Base-by-base conservation (phyloP, 495 filamentous ascomycete genomes). In the Hypoxylon perforatum region DNA sequence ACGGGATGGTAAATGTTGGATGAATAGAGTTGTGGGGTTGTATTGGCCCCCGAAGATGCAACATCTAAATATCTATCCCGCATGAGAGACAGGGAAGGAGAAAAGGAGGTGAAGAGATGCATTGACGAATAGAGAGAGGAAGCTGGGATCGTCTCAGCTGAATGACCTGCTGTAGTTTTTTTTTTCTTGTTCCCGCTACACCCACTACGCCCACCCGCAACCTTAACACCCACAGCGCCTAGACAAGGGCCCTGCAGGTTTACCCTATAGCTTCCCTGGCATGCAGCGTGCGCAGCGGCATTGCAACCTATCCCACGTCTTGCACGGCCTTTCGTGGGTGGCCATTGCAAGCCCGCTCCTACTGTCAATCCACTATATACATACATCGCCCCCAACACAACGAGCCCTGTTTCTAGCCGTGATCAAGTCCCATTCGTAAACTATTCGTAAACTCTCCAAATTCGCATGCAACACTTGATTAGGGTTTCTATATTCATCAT, bases 11-110 rank as follows among this genome's bases (percentile, higher is more conserved):
- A 41, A 10, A 63, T 21, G 45, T 57, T 25, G 63, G 63, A 67
- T 67, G 63, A 61, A 61, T 67, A 67, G 46, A 61, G 52, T 61
- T 67, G 57, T 67, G 58, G 63, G 63, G 63, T 67, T 50, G 59
- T 39, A 55, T 63, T 63, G 42, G 59, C 41, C 28, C 23, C 25
- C 22, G 19, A 21, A 41, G 57, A 52, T 46, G 35, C 57, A 61
- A 22, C 35, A 44, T 5, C 7, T n/a, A n/a, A n/a, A n/a, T n/a
- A n/a, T n/a, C n/a, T n/a, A n/a, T n/a, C n/a, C n/a, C n/a, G n/a
- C n/a, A n/a, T n/a, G n/a, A n/a, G n/a, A n/a, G n/a, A n/a, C n/a
- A n/a, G n/a, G n/a, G n/a, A n/a, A 47, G 30, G n/a, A 18, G 46
- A 54, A 63, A 63, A 49, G 51, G 48, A 54, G 48, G 48, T 39